phyloP scores from a whole-genome alignment of 2,329 filamentous ascomycete genomes.

The Xenoacremonium recifei region DNA sequence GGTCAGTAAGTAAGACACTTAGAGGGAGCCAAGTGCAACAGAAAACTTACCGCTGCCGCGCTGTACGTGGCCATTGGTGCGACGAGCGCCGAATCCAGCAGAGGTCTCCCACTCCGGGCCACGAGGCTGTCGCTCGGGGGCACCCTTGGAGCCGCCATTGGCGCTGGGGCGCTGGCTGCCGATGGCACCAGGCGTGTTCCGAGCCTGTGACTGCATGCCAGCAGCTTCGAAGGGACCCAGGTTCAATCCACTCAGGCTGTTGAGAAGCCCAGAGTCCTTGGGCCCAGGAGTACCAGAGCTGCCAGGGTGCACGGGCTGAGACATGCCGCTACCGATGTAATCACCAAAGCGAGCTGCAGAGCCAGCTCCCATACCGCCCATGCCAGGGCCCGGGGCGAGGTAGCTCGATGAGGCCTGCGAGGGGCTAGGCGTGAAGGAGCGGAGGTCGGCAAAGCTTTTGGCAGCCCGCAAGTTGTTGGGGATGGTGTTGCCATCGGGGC shows the following conservation, averaged over 20 bases:
- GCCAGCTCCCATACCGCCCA: conserved; percentile 53
- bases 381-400: conserved; percentile 36
- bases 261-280: conserved; percentile 43
- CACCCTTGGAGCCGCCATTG: conserved; percentile 42
- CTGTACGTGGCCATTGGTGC: conserved; percentile 60
- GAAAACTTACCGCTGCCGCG: conserved; percentile 63
- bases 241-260: conserved; percentile 49
- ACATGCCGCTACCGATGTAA: conserved; percentile 40
- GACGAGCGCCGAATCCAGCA: conserved; percentile 53
- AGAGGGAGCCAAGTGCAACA: conserved; percentile 26
- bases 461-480: conserved; percentile 84
- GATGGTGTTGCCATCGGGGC: conserved; percentile 60
- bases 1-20: conserved; percentile 14
- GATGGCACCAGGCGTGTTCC: conserved; percentile 59
- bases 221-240: conserved; percentile 51
- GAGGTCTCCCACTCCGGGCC: conserved; percentile 61
- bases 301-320: conserved; percentile 31
- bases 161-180: conserved; percentile 62
- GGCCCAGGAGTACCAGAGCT: conserved; percentile 38
- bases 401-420: conserved; percentile 85
- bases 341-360: conserved; percentile 44
- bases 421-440: conserved; percentile 92
- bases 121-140: conserved; percentile 62
- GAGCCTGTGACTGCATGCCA: conserved; percentile 33
- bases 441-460: conserved; percentile 94